phyloP scores from a whole-genome alignment of 129 eudicot genomes.

The Mikania micrantha region DNA sequence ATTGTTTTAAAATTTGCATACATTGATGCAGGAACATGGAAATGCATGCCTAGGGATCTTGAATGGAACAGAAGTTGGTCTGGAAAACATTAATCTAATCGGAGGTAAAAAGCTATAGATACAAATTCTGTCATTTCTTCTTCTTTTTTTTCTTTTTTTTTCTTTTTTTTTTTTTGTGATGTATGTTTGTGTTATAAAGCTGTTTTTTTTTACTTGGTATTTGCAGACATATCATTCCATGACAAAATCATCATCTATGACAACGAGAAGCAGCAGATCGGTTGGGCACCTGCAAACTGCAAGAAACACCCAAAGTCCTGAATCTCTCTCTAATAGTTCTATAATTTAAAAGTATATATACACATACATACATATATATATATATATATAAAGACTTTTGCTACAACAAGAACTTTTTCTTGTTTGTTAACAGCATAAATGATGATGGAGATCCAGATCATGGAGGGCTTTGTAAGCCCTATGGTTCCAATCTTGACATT shows the following conservation, averaged over 20 bases:
- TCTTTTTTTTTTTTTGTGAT: neutral
- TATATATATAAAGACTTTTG: conserved; percentile 18
- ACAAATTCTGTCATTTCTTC: neutral
- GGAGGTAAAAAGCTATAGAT: conserved; percentile 51
- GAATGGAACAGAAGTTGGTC: conserved; percentile 65
- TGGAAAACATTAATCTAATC: conserved; percentile 41
- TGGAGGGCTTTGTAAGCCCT: conserved; percentile 28
- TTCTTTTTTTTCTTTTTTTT: neutral
- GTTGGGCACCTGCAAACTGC: conserved; percentile 77
- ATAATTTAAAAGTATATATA: conserved; percentile 2
- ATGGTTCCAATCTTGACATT: conserved; percentile 29
- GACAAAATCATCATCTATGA: conserved; percentile 79
- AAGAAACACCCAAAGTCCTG: conserved; percentile 58
- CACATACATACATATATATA: neutral
- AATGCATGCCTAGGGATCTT: conserved; percentile 72
- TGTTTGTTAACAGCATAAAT: conserved; percentile 47
- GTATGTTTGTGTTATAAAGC: neutral
- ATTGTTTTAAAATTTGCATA: neutral
- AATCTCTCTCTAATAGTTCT: conserved; percentile 21
- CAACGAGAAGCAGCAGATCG: conserved; percentile 63
- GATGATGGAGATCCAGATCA: conserved; percentile 20
- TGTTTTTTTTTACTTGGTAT: neutral
- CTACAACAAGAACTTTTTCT: conserved; percentile 42
- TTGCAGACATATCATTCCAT: conserved; percentile 76
- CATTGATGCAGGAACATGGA: conserved; percentile 51